These are phyloP conservation scores for Diplodia intermedia DNA, from an alignment of 2,329 filamentous ascomycete species.

Conservation along the genomic window DNA sequence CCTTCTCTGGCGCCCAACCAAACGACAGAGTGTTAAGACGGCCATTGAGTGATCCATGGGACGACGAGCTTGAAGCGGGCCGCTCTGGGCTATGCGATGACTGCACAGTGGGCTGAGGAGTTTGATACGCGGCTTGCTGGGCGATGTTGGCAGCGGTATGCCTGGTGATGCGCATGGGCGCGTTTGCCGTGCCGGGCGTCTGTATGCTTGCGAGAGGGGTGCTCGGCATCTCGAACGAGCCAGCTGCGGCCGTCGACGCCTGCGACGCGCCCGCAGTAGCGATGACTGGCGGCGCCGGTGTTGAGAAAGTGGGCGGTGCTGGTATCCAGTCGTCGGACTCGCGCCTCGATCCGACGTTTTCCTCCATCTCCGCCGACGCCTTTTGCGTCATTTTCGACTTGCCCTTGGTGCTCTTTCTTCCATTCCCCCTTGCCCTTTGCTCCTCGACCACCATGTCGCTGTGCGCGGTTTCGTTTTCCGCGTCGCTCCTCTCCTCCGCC, in stretches of 20 bases:
- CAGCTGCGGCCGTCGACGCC: constrained; percentile 36
- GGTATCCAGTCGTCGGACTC: constrained; percentile 47
- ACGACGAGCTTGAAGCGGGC: constrained; percentile 45
- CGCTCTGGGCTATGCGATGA: constrained; percentile 37
- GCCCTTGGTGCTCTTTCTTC: constrained; percentile 40
- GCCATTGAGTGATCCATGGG: constrained; percentile 39
- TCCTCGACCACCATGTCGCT: constrained; percentile 34
- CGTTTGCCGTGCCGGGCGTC: constrained; percentile 19
- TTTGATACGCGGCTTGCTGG: constrained; percentile 39
- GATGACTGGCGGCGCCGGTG: constrained; percentile 34
- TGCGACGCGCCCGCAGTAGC: constrained; percentile 36
- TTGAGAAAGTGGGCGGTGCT: constrained; percentile 39
- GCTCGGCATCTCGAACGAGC: constrained; percentile 36
- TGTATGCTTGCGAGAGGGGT: constrained; percentile 21
- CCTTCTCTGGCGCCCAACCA: constrained; percentile 35
- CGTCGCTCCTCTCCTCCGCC: constrained; percentile 35
- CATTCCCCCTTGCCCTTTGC: constrained; percentile 33
- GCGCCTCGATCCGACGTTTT: constrained; percentile 43
- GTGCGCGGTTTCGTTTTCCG: constrained; percentile 35
- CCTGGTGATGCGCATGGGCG: constrained; percentile 17
- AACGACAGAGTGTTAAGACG: constrained; percentile 33
- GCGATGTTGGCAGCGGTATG: constrained; percentile 2
- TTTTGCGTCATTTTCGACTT: constrained; percentile 32
- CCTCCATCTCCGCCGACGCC: constrained; percentile 35
- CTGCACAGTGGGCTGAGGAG: constrained; percentile 38